Percentiles rank a stretch among this genome's conserved stretches.
phyloP scores from a whole-genome alignment of 2,329 filamentous ascomycete genomes.

The Pseudogymnoascus verrucosus region DNA sequence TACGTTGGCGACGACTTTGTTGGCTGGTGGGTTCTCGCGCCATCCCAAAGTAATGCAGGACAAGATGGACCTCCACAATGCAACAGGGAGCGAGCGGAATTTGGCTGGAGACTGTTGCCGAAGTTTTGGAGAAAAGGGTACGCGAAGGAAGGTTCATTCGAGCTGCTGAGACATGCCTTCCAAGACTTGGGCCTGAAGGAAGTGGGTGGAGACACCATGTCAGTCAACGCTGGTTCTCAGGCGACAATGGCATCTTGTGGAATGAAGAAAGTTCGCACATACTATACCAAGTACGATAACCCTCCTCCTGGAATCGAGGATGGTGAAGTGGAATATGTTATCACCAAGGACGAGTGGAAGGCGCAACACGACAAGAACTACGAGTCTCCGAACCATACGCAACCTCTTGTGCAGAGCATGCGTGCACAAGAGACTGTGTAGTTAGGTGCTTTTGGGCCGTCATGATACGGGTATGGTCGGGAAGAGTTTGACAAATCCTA shows the following conservation, averaged over 20 bases:
- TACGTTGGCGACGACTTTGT: slow-evolving; percentile 22
- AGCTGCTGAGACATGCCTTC: slow-evolving; percentile 25
- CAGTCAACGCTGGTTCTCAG: slow-evolving; percentile 25
- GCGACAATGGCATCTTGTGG: slow-evolving; percentile 13
- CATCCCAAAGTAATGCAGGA: slow-evolving; percentile 11
- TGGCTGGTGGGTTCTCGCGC: slow-evolving; percentile 27
- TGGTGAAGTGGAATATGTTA: background rate
- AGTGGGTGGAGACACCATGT: slow-evolving; percentile 27
- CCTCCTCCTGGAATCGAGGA: slow-evolving; percentile 4
- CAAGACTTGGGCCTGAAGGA: slow-evolving; percentile 22
- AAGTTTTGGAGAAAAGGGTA: slow-evolving; percentile 27
- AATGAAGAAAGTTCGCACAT: background rate
- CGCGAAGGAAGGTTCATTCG: slow-evolving; percentile 27
- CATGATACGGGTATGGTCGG: background rate
- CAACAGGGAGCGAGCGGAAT: slow-evolving; percentile 17
- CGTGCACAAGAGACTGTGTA: background rate
- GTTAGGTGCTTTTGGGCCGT: background rate
- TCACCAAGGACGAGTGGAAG: background rate
- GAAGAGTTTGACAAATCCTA: background rate
- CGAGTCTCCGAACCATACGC: background rate
- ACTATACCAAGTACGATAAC: slow-evolving; percentile 1
- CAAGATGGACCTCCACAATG: background rate
- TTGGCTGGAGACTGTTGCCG: slow-evolving; percentile 25
- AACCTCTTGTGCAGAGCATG: background rate
- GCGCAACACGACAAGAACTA: background rate